Evolutionary conservation across 164 flowering plant genomes (phyloP), one percentile per base, ranked within the genome.

Genomic region (Litsea cubeba): DNA sequence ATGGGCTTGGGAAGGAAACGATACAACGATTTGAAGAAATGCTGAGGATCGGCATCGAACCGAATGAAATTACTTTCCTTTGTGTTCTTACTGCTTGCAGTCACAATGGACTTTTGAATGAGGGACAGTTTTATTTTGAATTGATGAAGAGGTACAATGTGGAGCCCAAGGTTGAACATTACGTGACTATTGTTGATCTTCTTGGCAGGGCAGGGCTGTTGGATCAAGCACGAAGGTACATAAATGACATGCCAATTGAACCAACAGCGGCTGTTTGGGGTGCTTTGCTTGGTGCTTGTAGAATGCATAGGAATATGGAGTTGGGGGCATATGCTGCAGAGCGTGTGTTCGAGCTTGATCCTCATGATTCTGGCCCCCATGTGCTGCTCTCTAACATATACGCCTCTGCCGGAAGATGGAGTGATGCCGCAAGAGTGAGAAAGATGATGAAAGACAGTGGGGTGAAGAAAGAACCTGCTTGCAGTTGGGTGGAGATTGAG

Each of bases 401-500:
- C 78, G 95, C 92, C 28, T 82, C 83, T 58, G 87, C 88, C 60
- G 88, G 90, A 49, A 82, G 85, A 75, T 84, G 84, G 87, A 65
- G 62, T 24, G 90, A 89, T 30, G 92, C 82, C 62, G 89, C 88
- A 0, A 82, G 73, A 70, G 87, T 85, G 77, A 80, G 92, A 74
- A 83, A 81, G 81, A 73, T 79, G 83, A 86, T 88, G 89, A 85
- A 80, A 76, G 84, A 80, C 30, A 76, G 77, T 68, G 88, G 88
- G 24, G 88, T 87, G 71, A 88, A 87, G 80, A 90, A 86, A 69
- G 88, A 87, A 76, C 92, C 91, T 66, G 92, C 89, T 73, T 85
- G 87, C 78, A 90, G 94, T 78, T 90, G 90, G 94, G 89, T 90
- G 62, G 90, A 90, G 81, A 83, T 88, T 49, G 88, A 84, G 79